Evolutionary conservation across 176 grass and related monocot species (phyloP).

Genomic region (Avena atlantica): DNA sequence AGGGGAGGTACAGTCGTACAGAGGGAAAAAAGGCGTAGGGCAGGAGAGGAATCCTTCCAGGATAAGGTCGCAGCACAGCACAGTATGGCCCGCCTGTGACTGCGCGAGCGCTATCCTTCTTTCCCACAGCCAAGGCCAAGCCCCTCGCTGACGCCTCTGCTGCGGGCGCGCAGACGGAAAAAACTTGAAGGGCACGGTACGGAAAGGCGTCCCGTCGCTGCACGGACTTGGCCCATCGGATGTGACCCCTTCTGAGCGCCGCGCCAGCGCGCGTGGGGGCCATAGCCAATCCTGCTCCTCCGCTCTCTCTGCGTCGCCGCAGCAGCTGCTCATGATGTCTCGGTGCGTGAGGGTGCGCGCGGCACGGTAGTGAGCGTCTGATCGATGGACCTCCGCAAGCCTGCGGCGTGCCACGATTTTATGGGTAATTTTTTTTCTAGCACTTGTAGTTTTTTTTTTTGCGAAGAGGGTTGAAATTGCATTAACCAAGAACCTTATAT

Average conservation of each 20-base stretch:
- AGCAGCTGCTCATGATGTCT: not conserved
- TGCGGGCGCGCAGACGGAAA: not conserved
- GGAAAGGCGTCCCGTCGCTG: slow-evolving; percentile 36
- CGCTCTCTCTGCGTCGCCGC: not conserved
- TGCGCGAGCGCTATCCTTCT: not conserved
- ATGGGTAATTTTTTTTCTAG: no score
- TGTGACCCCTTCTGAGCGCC: not conserved
- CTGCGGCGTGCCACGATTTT: no score
- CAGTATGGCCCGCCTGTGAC: not conserved
- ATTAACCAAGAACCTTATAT: no score
- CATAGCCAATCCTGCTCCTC: not conserved
- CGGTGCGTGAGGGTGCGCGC: not conserved
- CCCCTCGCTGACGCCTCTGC: not conserved
- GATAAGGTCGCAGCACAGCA: slow-evolving; percentile 28
- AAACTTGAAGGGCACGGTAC: slow-evolving; percentile 28
- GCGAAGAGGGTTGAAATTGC: no score
- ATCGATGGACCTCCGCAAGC: not conserved
- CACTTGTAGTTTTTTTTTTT: no score
- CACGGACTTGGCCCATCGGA: slow-evolving; percentile 38
- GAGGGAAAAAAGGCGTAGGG: not conserved
- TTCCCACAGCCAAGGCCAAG: no score
- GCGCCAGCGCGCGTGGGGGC: not conserved
- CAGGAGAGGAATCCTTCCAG: not conserved
- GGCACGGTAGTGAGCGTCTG: not conserved
- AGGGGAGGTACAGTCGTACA: not conserved